phyloP scores from a whole-genome alignment of 2,329 filamentous ascomycete genomes.

The Dactylellina parvicollis region DNA sequence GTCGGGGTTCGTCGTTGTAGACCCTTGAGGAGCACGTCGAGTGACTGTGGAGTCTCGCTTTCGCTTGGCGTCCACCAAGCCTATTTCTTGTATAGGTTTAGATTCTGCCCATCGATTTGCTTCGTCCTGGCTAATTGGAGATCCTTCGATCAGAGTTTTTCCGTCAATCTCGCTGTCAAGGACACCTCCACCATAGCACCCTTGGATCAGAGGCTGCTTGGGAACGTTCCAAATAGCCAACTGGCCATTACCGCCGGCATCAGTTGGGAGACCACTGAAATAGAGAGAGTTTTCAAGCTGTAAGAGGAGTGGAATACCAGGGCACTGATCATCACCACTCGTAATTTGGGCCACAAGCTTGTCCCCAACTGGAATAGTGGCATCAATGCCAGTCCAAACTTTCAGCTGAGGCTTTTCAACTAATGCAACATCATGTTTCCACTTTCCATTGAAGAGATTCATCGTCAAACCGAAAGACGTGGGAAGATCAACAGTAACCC shows the following conservation, averaged over 20 bases:
- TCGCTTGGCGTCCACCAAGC: not conserved
- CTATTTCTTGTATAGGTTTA: not conserved
- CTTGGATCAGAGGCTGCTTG: slow-evolving; percentile 17
- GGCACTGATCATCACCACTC: slow-evolving; percentile 9
- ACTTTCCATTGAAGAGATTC: slow-evolving; percentile 12
- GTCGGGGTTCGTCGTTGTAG: not conserved
- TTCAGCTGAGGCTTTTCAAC: slow-evolving; percentile 24
- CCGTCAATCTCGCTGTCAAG: slow-evolving; percentile 14
- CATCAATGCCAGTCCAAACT: slow-evolving; percentile 12
- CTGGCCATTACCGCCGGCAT: not conserved
- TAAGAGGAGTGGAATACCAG: slow-evolving; percentile 3
- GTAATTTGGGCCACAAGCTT: slow-evolving; percentile 10
- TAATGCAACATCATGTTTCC: slow-evolving; percentile 7
- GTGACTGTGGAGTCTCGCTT: not conserved
- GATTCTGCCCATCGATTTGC: slow-evolving; percentile 4
- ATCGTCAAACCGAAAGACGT: slow-evolving; percentile 7
- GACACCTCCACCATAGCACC: slow-evolving; percentile 1
- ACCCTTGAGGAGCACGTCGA: not conserved
- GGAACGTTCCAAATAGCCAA: slow-evolving; percentile 23
- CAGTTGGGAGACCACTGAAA: slow-evolving; percentile 16
- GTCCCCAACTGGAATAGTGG: slow-evolving; percentile 11
- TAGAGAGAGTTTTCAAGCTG: slow-evolving; percentile 15
- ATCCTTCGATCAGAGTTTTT: slow-evolving; percentile 12
- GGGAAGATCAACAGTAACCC: slow-evolving; percentile 13
- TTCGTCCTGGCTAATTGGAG: slow-evolving; percentile 8